Conservation (phyloP, 148 eudicot genomes). For the Cornus kousa region DNA sequence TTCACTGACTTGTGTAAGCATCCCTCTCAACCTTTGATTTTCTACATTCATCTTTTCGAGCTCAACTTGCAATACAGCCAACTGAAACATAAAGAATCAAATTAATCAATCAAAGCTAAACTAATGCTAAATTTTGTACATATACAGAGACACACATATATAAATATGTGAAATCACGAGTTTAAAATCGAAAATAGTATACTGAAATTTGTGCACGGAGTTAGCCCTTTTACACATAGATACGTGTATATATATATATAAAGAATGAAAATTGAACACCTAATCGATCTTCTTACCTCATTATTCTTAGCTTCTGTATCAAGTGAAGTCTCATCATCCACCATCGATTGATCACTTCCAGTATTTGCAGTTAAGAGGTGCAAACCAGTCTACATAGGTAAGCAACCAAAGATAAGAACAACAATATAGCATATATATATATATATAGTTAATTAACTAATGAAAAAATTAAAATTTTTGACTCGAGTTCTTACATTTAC, state of each 20-base stretch:
- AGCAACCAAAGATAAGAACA: not conserved
- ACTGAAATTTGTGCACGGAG: no score
- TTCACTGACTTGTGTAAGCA: conserved; percentile 53
- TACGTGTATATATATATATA: no score
- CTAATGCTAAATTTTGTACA: not conserved
- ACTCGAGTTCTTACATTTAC: conserved; percentile 49
- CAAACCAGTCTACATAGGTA: conserved; percentile 55
- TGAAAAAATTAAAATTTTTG: not conserved
- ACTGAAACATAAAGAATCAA: conserved; percentile 24
- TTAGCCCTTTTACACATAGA: no score
- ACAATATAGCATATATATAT: not conserved
- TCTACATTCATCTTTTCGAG: conserved; percentile 59
- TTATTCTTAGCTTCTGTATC: conserved; percentile 53
- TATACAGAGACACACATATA: not conserved
- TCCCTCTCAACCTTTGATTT: conserved; percentile 62
- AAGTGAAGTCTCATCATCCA: conserved; percentile 63
- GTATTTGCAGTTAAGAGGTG: conserved; percentile 68
- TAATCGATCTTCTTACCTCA: conserved; percentile 44
- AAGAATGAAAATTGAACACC: not conserved
- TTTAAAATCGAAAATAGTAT: no score
- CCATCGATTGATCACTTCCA: conserved; percentile 65
- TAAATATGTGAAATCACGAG: not conserved
- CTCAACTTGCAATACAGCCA: conserved; percentile 54
- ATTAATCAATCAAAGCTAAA: not conserved
- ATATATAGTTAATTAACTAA: not conserved